Conservation (phyloP, 2,329 filamentous ascomycete genomes). For the Ceratocystis albifundus region DNA sequence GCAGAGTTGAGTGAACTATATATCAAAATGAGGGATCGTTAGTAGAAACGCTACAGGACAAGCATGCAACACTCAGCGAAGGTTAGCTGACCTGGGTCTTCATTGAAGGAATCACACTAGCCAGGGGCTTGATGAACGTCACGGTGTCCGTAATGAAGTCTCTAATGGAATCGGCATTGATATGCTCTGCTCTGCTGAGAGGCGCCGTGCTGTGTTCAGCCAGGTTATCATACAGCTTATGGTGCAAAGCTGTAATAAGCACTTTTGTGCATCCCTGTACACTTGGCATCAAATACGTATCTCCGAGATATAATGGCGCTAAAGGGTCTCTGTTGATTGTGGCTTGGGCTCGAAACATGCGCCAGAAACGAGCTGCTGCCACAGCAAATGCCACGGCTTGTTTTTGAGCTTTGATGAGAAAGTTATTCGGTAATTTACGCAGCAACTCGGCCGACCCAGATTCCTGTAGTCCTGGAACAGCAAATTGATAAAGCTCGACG, state of each 20-base stretch:
- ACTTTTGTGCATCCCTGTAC: slow-evolving; percentile 27
- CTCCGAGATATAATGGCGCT: slow-evolving; percentile 24
- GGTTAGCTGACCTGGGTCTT: slow-evolving; percentile 22
- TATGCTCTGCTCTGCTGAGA: slow-evolving; percentile 29
- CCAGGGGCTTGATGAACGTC: slow-evolving; percentile 30
- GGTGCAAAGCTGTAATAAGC: slow-evolving; percentile 31
- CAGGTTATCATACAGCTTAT: slow-evolving; percentile 31
- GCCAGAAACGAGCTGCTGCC: slow-evolving; percentile 31
- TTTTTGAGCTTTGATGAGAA: slow-evolving; percentile 31
- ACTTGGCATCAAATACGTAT: slow-evolving; percentile 23
- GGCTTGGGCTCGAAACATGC: slow-evolving; percentile 29
- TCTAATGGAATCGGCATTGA: slow-evolving; percentile 30
- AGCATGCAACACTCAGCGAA: not conserved
- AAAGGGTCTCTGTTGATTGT: slow-evolving; percentile 26
- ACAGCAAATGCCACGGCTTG: slow-evolving; percentile 34
- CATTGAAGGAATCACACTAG: slow-evolving; percentile 24
- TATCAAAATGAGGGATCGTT: not conserved
- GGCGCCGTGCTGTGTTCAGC: slow-evolving; percentile 32
- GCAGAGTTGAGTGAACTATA: slow-evolving; percentile 17
- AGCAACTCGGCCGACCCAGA: slow-evolving; percentile 30
- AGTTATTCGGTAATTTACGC: slow-evolving; percentile 31
- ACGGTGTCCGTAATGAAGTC: slow-evolving; percentile 31
- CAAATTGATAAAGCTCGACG: slow-evolving; percentile 34
- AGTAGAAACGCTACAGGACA: not conserved
- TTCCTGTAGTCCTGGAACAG: slow-evolving; percentile 31